Evolutionary conservation across 2,329 filamentous ascomycete genomes (phyloP), one percentile per base, ranked within the genome.

Genomic region (Incumbomyces delicatus): DNA sequence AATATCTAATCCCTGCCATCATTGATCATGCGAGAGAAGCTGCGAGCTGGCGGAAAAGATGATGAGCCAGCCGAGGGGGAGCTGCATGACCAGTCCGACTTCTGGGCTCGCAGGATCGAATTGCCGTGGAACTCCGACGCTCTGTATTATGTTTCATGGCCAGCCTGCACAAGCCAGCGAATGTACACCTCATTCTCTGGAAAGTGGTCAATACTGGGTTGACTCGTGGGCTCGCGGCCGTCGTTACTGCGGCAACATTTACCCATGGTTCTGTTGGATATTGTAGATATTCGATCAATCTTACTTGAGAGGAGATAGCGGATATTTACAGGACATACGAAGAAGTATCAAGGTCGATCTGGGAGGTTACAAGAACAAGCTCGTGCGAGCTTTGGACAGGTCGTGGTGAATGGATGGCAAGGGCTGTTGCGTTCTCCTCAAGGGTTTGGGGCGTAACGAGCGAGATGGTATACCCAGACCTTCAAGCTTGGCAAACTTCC

Each of bases 71-170:
- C 50, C 51, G 69, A 44, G 12, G 86, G 83, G 50, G 77, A 69
- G 14, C 89, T 66, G 49, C 71, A 72, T 3, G 73, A 69, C 88
- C 87, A 94, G 11, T 27, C n/a, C n/a, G n/a, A n/a, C n/a, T n/a
- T 65, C 66, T 46, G 74, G 66, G n/a, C 69, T 67, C 49, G 73
- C 68, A 1, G 83, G 80, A 60, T 87, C 77, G 58, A 85, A 89
- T 27, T 80, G 71, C 87, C 87, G 94, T 43, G 94, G 72, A 2
- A 78, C 72, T 13, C 87, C 87, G 10, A 70, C 63, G 5, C 58
- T 94, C 87, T 44, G 89, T 78, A 10, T 94, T 70, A 1, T 85
- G 79, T 1, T 75, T 69, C 76, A 85, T 81, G 22, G 78, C 78
- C 2, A 72, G 65, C 0, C 83, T 83, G 30, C 83, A 81, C 37